Evolutionary conservation across 1,284 basidiomycete species (phyloP), one percentile per base, ranked within the genome.

Genomic region (Moniliophthora roreri): DNA sequence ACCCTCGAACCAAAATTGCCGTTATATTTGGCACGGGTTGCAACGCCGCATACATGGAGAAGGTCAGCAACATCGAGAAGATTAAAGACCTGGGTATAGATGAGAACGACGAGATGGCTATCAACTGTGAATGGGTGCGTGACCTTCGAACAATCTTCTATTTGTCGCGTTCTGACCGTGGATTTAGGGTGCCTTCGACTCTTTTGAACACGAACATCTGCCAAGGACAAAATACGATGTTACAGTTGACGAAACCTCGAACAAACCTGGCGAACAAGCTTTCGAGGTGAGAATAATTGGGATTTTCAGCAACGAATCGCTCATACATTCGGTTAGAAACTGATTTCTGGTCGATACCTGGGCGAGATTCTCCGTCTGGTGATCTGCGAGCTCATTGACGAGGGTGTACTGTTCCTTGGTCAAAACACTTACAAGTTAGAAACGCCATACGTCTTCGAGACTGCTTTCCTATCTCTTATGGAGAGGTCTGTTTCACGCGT

Each of bases 341-440:
- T 98, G 68, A 98, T 99, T 61, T 96, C 96, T 0, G 96, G 96
- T 55, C 85, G 96, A 51, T 99, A 99, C 74, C 85, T 99, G 24
- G 96, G 96, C 61, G 96, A 99, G 74, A 92, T 98, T 63, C 83
- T 98, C 66, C 88, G 96, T 26, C 79, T 99, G 24, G 89, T 98
- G 62, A 81, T 99, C 57, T 93, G 89, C 69, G 96, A 99, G 69
- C 85, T 99, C 59, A 94, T 98, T 67, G 96, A 99, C 68, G 89
- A 95, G 60, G 96, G 96, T 68, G 90, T 95, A 24, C 82, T 99
- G 52, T 99, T 99, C 86, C 80, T 98, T 36, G 95, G 96, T 39
- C 96, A 98, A 74, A 93, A 95, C 72, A 97, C 95, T 1, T 97
- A 98, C 82, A 98, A 98, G 77, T 82, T 98, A 50, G 95, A 98